Base-by-base conservation (phyloP, 163 green algal species). In the Scenedesmus sp. region DNA sequence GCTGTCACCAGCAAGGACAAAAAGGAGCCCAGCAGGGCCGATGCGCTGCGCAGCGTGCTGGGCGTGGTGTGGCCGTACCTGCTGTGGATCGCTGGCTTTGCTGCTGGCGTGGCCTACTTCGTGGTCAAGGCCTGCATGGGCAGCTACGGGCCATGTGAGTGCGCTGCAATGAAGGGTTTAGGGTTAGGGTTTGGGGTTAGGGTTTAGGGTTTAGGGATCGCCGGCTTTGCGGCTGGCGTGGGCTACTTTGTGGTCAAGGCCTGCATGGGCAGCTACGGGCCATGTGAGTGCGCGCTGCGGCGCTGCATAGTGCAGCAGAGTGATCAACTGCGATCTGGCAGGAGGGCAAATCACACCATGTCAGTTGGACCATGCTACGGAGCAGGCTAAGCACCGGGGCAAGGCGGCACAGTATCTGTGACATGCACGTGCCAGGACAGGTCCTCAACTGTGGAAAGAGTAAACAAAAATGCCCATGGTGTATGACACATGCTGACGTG, bases 11-110 rank as follows among this genome's bases (percentile, higher is more conserved):
- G 15, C 15, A 91, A 91, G 59, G 76, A 91, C 56, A 91, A 87
- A 9, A 59, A 77, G n/a, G 57, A 16, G 52, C 66, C 86, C 26
- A 59, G 56, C 66, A 8, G 34, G 3, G 60, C 56, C 55, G 70
- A 91, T 46, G 88, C 88, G 1, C 87, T 91, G 87, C 60, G 34
- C 23, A 18, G 20, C n/a, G n/a, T 52, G 26, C 87, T 91, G n/a
- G 54, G 20, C 2, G 34, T 34, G 9, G 79, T 62, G n/a, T 91
- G 88, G 88, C 88, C 88, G 10, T 91, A 91, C 88, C 74, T 91
- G 76, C 15, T 91, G 13, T 91, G 77, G 76, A n/a, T 91, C 1
- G 23, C 13, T 1, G 88, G 70, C 60, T 91, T 91, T 55, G 8
- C 57, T 13, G 88, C 88, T 52, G 88, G 88, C 34, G 7, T 91